phyloP scores from a whole-genome alignment of 2,329 filamentous ascomycete species.

The Botrytis deweyae region DNA sequence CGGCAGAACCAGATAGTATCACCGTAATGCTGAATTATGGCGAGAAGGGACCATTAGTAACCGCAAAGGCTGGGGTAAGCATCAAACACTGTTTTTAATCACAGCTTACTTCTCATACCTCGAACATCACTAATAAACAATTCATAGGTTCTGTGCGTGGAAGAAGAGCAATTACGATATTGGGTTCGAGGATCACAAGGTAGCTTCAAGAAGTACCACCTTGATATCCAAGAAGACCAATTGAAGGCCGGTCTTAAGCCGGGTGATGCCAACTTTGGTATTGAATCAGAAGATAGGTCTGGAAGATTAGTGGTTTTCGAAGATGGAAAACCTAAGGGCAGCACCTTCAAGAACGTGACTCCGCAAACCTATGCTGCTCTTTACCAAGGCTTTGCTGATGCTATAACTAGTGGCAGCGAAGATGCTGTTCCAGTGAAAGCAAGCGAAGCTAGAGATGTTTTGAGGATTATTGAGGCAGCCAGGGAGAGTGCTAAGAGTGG shows the following conservation, averaged over 20 bases:
- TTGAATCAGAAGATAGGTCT: constrained; percentile 58
- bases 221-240: constrained; percentile 76
- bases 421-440: constrained; percentile 54
- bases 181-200: constrained; percentile 76
- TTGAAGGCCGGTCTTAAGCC: constrained; percentile 63
- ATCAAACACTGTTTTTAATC: not conserved
- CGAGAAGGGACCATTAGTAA: constrained; percentile 58
- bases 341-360: constrained; percentile 56
- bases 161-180: constrained; percentile 68
- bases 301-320: constrained; percentile 59
- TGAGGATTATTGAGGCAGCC: constrained; percentile 56
- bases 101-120: not conserved
- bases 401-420: constrained; percentile 48
- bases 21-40: constrained; percentile 67
- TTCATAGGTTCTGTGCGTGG: constrained; percentile 57
- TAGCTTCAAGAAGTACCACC: constrained; percentile 67
- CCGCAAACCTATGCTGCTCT: constrained; percentile 68
- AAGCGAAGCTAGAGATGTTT: constrained; percentile 52
- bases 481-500: constrained; percentile 52
- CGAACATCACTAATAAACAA: not conserved
- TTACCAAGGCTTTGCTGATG: constrained; percentile 56
- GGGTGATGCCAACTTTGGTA: constrained; percentile 61
- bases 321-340: constrained; percentile 47
- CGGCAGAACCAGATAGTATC: constrained; percentile 54
- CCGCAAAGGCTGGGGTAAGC: constrained; percentile 60